phyloP scores from a whole-genome alignment of 768 basidiomycete species.

The Tulasnella sp. region DNA sequence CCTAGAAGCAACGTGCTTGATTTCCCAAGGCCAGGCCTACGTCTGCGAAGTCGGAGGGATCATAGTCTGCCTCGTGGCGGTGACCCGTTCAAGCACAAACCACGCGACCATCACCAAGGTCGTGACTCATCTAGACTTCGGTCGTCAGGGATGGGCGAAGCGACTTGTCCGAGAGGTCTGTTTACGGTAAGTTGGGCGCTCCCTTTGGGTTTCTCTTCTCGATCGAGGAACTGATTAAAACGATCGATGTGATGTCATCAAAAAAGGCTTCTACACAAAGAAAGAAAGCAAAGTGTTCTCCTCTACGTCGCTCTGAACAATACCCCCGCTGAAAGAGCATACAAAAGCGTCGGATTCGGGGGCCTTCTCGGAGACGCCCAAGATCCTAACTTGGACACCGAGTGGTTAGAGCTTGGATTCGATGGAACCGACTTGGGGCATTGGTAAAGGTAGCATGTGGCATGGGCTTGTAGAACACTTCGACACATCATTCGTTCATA shows the following conservation, averaged over 20 bases:
- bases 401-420: slow-evolving; percentile 18
- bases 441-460: neutral
- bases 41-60: slow-evolving; percentile 7
- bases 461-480: neutral
- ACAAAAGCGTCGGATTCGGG: slow-evolving; percentile 8
- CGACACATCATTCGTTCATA: neutral
- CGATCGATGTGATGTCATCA: neutral
- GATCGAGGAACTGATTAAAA: neutral
- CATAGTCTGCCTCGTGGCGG: slow-evolving; percentile 15
- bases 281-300: slow-evolving; percentile 1
- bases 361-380: slow-evolving; percentile 1
- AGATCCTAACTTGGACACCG: neutral
- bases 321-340: neutral
- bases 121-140: slow-evolving; percentile 48
- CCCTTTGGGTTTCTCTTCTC: neutral
- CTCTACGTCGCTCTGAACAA: slow-evolving; percentile 16
- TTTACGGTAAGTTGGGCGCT: slow-evolving; percentile 1
- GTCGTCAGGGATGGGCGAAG: slow-evolving; percentile 50
- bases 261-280: slow-evolving; percentile 1
- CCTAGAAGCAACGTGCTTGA: neutral
- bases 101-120: slow-evolving; percentile 67
- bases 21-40: slow-evolving; percentile 12
- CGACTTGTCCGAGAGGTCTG: slow-evolving; percentile 45
- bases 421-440: slow-evolving; percentile 11
- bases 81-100: slow-evolving; percentile 29